phyloP scores from a whole-genome alignment of 805 yeast genomes.

The Barnettozyma siamensis region DNA sequence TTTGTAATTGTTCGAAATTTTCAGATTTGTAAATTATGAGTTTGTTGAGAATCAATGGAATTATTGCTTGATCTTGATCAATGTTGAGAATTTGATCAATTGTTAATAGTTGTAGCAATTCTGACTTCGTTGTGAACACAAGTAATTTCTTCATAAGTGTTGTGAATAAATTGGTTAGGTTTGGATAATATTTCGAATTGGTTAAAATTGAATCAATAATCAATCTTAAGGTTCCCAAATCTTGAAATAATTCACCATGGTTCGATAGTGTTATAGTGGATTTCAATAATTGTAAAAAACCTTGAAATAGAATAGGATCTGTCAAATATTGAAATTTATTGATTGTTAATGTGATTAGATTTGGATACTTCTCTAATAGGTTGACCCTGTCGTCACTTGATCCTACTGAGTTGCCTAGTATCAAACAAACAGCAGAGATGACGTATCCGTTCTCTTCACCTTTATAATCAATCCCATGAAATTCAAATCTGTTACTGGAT shows the following conservation, averaged over 20 bases:
- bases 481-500: conserved; percentile 11
- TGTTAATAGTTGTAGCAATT: conserved; percentile 1
- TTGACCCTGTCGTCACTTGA: conserved; percentile 12
- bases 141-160: conserved; percentile 20
- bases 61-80: conserved; percentile 9
- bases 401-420: conserved; percentile 23
- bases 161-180: conserved; percentile 13
- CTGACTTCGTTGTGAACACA: conserved; percentile 13
- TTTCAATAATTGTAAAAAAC: conserved; percentile 21
- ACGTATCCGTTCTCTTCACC: conserved; percentile 19
- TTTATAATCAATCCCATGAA: neutral
- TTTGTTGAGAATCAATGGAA: conserved; percentile 17
- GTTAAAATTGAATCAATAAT: conserved; percentile 20
- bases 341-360: conserved; percentile 10
- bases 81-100: conserved; percentile 1
- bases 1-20: conserved; percentile 1
- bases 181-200: conserved; percentile 21
- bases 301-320: conserved; percentile 25
- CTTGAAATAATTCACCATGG: conserved; percentile 11
- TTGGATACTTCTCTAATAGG: conserved; percentile 12
- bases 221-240: conserved; percentile 6
- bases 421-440: conserved; percentile 15
- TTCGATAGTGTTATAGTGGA: conserved; percentile 13
- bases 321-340: conserved; percentile 16
- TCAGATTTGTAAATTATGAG: conserved; percentile 14